These are phyloP conservation scores for Cercospora sp. DNA, from an alignment of 2,329 filamentous ascomycete species.

Conservation along the genomic window DNA sequence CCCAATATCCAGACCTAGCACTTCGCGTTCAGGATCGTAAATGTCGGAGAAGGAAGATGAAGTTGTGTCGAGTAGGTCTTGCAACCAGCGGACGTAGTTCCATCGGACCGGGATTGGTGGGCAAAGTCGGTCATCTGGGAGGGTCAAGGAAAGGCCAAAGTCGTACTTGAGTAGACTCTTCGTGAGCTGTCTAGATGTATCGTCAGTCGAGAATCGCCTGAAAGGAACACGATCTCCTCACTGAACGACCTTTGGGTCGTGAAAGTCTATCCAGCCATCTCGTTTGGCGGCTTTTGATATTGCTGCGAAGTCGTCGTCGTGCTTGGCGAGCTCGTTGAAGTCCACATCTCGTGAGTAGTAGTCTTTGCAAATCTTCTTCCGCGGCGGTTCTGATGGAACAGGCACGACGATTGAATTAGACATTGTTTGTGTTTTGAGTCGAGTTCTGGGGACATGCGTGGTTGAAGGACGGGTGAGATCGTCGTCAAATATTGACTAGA, in stretches of 20 bases:
- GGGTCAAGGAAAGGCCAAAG: slow-evolving; percentile 69
- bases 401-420: background rate
- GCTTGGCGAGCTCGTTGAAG: slow-evolving; percentile 61
- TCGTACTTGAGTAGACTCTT: slow-evolving; percentile 74
- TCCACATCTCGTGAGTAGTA: slow-evolving; percentile 61
- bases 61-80: slow-evolving; percentile 74
- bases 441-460: background rate
- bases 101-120: slow-evolving; percentile 72
- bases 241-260: slow-evolving; percentile 72
- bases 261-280: slow-evolving; percentile 72
- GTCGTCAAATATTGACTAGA: background rate
- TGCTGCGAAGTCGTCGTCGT: slow-evolving; percentile 61
- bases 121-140: slow-evolving; percentile 79
- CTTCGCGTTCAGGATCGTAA: slow-evolving; percentile 54
- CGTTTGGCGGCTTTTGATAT: slow-evolving; percentile 43
- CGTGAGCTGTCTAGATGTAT: slow-evolving; percentile 59
- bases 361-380: slow-evolving; percentile 8
- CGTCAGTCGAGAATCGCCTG: slow-evolving; percentile 44
- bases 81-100: slow-evolving; percentile 90
- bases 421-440: background rate
- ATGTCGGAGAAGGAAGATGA: slow-evolving; percentile 48
- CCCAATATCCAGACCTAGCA: slow-evolving; percentile 65
- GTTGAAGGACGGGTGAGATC: background rate
- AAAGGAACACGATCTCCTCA: slow-evolving; percentile 56
- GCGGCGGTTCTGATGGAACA: background rate